A percentile compares a stretch with the other conserved stretches of the same genome.
phyloP scores from a whole-genome alignment of 2,329 filamentous ascomycete species.

The Sporothrix pallida region DNA sequence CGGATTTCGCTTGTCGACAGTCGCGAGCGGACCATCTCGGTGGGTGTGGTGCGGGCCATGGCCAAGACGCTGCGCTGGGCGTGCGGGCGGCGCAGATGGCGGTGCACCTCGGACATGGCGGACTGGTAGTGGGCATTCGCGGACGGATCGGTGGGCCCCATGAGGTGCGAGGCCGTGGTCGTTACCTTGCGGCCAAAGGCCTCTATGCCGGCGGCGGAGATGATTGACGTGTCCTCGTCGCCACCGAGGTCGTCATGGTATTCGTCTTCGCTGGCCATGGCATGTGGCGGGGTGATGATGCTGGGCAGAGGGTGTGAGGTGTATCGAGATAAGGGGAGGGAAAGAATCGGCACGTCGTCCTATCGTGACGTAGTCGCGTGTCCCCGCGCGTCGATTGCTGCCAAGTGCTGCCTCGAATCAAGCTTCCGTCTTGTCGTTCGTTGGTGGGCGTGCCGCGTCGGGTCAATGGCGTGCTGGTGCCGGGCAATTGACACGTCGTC shows the following conservation, averaged over 20 bases:
- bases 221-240: constrained; percentile 57
- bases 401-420: neutral
- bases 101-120: constrained; percentile 87
- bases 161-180: constrained; percentile 88
- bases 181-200: constrained; percentile 94
- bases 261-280: constrained; percentile 46
- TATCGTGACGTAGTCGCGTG: constrained; percentile 32
- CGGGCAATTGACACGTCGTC: constrained; percentile 24
- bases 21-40: constrained; percentile 88
- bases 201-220: constrained; percentile 76
- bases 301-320: neutral
- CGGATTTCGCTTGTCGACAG: constrained; percentile 92
- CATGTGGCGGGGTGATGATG: neutral
- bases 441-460: constrained; percentile 6
- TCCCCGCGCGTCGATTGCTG: constrained; percentile 29
- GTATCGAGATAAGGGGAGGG: neutral
- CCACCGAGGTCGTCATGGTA: constrained; percentile 54
- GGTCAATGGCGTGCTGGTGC: constrained; percentile 28
- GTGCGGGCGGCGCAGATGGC: constrained; percentile 80
- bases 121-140: constrained; percentile 75
- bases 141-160: constrained; percentile 68
- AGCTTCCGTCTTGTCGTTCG: neutral
- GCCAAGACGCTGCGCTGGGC: constrained; percentile 91
- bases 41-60: constrained; percentile 88
- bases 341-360: constrained; percentile 8